Evolutionary conservation across 768 basidiomycete genomes (phyloP), one percentile per base, ranked within the genome.

Genomic region (Russula ochroleuca): DNA sequence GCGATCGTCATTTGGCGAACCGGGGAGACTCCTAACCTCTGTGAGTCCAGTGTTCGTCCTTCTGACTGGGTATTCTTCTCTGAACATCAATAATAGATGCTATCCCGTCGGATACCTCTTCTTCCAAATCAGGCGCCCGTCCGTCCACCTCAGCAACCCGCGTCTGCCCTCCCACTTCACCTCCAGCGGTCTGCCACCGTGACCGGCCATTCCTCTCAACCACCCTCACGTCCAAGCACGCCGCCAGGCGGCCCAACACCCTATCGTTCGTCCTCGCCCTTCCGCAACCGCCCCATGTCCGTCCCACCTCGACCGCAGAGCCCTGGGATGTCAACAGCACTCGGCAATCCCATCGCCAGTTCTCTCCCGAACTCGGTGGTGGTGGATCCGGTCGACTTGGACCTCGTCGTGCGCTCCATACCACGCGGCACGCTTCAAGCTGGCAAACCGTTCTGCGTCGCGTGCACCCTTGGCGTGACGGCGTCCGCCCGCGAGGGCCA

Each of bases 11-110:
- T 88, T 87, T 67, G 92, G 92, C 10, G 92, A 95, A 75, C 87
- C 87, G 31, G 95, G 94, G 0, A 82, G 92, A 33, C 78, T 98
- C 2, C 77, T 95, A 35, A 96, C 94, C 2, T 94, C 94, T 10
- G 83, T 83, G 69, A 65, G 81, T 70, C 3, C 8, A 6, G 11
- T 14, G 2, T 25, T 33, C 51, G 9, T 21, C 43, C 15, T 45
- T 51, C 31, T 31, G n/a, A 21, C 15, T 15, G 17, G 0, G 19
- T 21, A 6, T 5, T 10, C 35, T 23, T 25, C 21, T 21, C 28
- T 38, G 28, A 53, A 19, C 25, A 33, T 40, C n/a, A 33, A 17
- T 13, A 9, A 21, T 57, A 83, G 75, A 90, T 90, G 79, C 77
- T 98, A 2, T 92, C 93, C 21, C 84, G 94, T 54, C 80, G 87